Evolutionary conservation across 2,329 filamentous ascomycete species (phyloP), one percentile per base, ranked within the genome.

Genomic region (Elsinoe australis): DNA sequence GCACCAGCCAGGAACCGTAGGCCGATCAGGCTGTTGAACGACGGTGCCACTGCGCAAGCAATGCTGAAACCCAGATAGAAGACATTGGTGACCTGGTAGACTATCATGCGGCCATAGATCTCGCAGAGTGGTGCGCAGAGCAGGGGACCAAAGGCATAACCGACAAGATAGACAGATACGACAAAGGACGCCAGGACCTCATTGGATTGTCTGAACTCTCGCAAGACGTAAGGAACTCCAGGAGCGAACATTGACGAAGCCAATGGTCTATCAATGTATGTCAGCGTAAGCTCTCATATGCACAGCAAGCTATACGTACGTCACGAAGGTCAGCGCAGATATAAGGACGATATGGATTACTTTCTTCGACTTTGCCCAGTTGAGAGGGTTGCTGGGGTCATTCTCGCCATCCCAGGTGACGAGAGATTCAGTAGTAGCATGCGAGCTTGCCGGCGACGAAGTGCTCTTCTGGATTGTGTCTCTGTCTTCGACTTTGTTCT

Each of bases 231-330:
- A 0, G 77, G 74, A 0, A 85, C 76, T 4, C 76, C 81, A 0
- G 83, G 82, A 0, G 82, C 82, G 56, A 87, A 82, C 66, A 85
- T 84, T 3, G 69, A 72, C 3, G 71, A 73, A 1, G 72, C 76
- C 4, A 80, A 62, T 0, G 75, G 72, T 26, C 39, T 44, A 12
- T 31, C 17, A 14, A 18, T 2, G 10, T 6, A n/a, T 5, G 17
- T 44, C 14, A 44, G 39, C n/a, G 15, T n/a, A 44, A 3, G n/a
- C n/a, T 15, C 7, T 12, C 2, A 31, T 26, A 3, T 18, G 9
- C 3, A 10, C 10, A 21, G n/a, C 9, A 18, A 6, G 7, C 35
- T 7, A 12, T 24, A 34, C 28, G 28, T 19, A 49, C 33, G 51
- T 50, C 21, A 66, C 68, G 17, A 76, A 60, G 19, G 70, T 74